Conservation (phyloP, 163 green algal genomes). For the Scenedesmus sp. region DNA sequence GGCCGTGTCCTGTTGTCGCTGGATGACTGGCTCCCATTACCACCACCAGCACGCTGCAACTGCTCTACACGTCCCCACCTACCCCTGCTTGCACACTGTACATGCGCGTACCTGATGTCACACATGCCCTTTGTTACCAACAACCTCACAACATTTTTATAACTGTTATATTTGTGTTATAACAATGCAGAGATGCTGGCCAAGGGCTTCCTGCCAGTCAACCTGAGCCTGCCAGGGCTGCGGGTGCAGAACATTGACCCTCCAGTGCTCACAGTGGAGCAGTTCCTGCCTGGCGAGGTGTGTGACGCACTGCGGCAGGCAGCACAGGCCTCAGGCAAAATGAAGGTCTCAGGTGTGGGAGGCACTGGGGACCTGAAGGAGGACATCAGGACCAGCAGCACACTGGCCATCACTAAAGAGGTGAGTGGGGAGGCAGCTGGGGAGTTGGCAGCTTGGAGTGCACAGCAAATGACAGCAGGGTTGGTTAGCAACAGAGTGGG, state of each 20-base stretch:
- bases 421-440: neutral
- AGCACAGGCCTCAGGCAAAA: conserved; percentile 24
- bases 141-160: neutral
- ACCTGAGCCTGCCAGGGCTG: conserved; percentile 17
- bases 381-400: conserved; percentile 47
- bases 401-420: conserved; percentile 40
- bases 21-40: no score
- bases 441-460: neutral
- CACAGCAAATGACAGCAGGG: neutral
- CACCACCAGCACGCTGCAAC: no score
- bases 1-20: no score
- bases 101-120: no score
- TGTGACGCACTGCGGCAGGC: conserved; percentile 38
- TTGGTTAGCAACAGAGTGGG: neutral
- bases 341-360: conserved; percentile 19
- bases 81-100: no score
- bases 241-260: conserved; percentile 51
- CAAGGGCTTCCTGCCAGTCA: conserved; percentile 42
- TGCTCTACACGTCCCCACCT: no score
- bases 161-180: no score
- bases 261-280: conserved; percentile 36
- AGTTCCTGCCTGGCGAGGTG: conserved; percentile 23
- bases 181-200: conserved; percentile 1
- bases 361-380: conserved; percentile 11
- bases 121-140: neutral